phyloP scores from a whole-genome alignment of 768 basidiomycete genomes.

The Epithele typhae region DNA sequence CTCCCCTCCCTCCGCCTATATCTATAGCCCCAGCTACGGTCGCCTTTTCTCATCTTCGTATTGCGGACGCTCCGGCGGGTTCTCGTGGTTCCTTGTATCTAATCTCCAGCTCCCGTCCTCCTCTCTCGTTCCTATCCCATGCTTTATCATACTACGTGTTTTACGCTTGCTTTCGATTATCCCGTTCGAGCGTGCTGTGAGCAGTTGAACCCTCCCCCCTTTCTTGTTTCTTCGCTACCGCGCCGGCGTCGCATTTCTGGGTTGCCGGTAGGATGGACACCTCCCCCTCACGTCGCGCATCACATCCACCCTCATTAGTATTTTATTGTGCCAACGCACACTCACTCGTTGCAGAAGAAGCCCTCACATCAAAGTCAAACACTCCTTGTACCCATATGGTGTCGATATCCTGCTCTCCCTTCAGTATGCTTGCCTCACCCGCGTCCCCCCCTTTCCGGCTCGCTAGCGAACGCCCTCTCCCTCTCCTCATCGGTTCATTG shows the following conservation, averaged over 20 bases:
- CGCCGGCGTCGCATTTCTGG: too few relatives aligned
- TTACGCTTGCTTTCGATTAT: constrained; percentile 3
- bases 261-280: too few relatives aligned
- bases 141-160: constrained; percentile 7
- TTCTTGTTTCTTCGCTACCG: too few relatives aligned
- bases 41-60: constrained; percentile 7
- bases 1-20: constrained; percentile 3
- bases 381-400: constrained; percentile 3
- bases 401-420: constrained; percentile 3
- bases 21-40: constrained; percentile 10
- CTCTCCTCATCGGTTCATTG: background rate
- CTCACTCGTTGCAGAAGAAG: constrained; percentile 1
- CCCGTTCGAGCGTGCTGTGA: background rate
- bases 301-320: too few relatives aligned
- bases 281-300: background rate
- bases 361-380: too few relatives aligned
- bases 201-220: too few relatives aligned
- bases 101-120: background rate
- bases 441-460: background rate
- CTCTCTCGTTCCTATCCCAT: background rate
- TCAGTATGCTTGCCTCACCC: background rate
- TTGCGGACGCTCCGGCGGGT: constrained; percentile 13
- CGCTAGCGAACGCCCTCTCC: background rate
- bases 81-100: constrained; percentile 11
- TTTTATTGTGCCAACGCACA: too few relatives aligned